Conservation (phyloP, 257 asterid species). For the Oldenlandia corymbosa region DNA sequence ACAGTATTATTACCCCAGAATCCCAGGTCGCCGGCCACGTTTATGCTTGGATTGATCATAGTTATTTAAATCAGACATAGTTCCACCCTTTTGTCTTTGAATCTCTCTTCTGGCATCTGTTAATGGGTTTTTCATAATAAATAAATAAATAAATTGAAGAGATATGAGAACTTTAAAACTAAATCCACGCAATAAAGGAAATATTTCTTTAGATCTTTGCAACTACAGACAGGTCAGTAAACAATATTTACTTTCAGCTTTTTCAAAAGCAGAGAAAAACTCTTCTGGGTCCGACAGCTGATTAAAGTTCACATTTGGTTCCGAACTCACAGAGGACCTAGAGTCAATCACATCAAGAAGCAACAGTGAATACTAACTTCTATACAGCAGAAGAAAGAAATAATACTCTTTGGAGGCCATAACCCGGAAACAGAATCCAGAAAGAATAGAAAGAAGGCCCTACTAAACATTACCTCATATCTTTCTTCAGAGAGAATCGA, state of each 20-base stretch:
- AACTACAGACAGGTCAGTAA: constrained; percentile 1
- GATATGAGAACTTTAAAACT: background rate
- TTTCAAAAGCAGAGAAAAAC: constrained; percentile 58
- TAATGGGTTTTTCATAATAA: constrained; percentile 15
- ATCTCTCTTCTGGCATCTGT: constrained; percentile 77
- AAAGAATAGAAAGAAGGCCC: background rate
- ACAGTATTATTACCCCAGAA: constrained; percentile 53
- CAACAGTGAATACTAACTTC: constrained; percentile 7
- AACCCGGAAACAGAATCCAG: background rate
- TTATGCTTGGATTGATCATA: constrained; percentile 31
- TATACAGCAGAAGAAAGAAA: background rate
- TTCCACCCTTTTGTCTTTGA: constrained; percentile 54
- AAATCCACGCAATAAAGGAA: background rate
- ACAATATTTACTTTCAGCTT: constrained; percentile 51
- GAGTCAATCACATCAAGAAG: constrained; percentile 38
- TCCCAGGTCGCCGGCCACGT: constrained; percentile 58
- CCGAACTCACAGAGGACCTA: constrained; percentile 46
- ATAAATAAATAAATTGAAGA: background rate
- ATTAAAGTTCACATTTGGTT: constrained; percentile 37
- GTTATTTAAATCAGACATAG: constrained; percentile 25
- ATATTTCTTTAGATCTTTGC: background rate
- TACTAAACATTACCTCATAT: constrained; percentile 33
- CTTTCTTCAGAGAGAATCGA: constrained; percentile 53
- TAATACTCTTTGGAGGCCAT: background rate
- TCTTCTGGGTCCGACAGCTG: constrained; percentile 62